Evolutionary conservation across 805 yeast genomes (phyloP), one percentile per base, ranked within the genome.

Genomic region (Schwanniomyces sp.): DNA sequence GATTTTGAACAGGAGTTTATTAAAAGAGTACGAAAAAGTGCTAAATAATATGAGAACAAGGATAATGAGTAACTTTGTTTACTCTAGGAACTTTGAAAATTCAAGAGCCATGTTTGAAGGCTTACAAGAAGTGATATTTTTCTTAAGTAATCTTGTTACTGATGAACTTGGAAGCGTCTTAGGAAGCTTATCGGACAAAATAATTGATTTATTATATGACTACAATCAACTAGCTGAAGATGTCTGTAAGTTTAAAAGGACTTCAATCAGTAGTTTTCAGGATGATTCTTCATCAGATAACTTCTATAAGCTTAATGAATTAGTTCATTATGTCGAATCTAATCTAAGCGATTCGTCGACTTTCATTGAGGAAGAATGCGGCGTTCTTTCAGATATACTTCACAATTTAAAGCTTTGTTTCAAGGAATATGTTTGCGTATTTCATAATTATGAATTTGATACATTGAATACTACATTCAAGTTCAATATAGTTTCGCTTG

Each of bases 401-500:
- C 17, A 45, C 4, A 52, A 54, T 41, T 45, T 51, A 10, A 47
- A 42, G 17, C 29, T 45, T 7, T 41, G 43, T 7, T 54, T 46
- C 39, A 34, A 32, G 5, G 58, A 54, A 18, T 54, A 49, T 41
- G 38, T 52, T 11, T 14, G 43, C 2, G 38, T 41, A n/a, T 52
- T 45, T 28, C 40, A 29, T 21, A 42, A 16, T 6, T 27, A 38
- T 26, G 37, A 34, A 14, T 28, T 37, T 32, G 40, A 40, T 3
- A 34, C 32, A 5, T 32, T 28, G 10, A 28, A 38, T 17, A 43
- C 44, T 26, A 34, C 40, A n/a, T 54, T 50, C 39, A 34, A n/a
- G 14, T 54, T 52, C 40, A 56, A 54, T 36, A 54, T 54, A 18
- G 52, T 50, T 21, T 49, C 50, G 34, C 50, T 52, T 42, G 58